Evolutionary conservation across 1,284 basidiomycete species (phyloP).

Genomic region (Cutaneotrichosporon sp.): DNA sequence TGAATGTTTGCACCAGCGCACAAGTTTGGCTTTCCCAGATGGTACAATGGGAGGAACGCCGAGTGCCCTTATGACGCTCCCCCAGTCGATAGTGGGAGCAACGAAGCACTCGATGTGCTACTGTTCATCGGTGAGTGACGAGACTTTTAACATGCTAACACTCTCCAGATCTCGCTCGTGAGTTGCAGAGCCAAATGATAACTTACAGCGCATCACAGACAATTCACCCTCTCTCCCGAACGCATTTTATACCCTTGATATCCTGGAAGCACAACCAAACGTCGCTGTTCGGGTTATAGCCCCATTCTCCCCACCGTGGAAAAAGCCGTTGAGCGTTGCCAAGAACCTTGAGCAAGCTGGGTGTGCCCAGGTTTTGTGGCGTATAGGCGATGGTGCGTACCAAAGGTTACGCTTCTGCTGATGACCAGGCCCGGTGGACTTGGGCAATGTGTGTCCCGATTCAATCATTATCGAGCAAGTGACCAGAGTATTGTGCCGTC

Average conservation of each 20-base stretch:
- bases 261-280: not conserved
- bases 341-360: not conserved
- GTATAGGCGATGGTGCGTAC: not conserved
- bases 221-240: not conserved
- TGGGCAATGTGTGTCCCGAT: not conserved
- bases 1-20: not conserved
- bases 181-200: not conserved
- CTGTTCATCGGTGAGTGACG: slow-evolving; percentile 3
- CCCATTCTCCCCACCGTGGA: not conserved
- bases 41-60: not conserved
- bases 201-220: not conserved
- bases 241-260: not conserved
- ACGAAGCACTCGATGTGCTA: not conserved
- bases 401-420: not conserved
- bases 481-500: not conserved
- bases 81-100: not conserved
- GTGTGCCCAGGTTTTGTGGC: not conserved
- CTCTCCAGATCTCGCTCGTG: slow-evolving; percentile 2
- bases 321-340: not conserved
- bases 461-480: slow-evolving; percentile 4
- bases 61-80: not conserved
- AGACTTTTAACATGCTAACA: not conserved
- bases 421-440: not conserved
- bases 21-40: slow-evolving; percentile 4
- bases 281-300: not conserved